Conservation (phyloP, 148 eudicot species). For the Chenopodium quinoa region DNA sequence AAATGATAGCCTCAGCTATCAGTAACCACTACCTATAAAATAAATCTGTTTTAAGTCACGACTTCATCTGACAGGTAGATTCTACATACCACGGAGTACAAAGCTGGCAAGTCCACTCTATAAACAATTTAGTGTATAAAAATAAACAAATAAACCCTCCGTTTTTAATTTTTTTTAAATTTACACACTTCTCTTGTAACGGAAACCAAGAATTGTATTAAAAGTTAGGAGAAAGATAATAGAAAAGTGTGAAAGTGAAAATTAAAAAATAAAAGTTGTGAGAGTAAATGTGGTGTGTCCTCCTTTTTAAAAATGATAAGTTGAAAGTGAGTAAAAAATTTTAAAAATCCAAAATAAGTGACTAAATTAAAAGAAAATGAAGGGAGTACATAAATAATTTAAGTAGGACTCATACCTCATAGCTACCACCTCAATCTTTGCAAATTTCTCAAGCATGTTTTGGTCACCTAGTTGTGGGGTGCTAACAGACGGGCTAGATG, state of each 20-base stretch:
- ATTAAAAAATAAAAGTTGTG: no score
- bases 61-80: neutral
- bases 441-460: conserved; percentile 62
- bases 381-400: neutral
- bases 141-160: no score
- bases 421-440: conserved; percentile 64
- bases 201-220: no score
- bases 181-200: no score
- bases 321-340: no score
- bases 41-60: neutral
- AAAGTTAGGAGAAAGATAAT: no score
- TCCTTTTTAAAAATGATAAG: no score
- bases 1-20: neutral
- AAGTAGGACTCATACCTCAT: conserved; percentile 48
- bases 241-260: no score
- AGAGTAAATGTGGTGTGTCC: no score
- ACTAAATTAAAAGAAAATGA: neutral
- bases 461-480: conserved; percentile 53
- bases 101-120: neutral
- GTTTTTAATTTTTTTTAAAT: no score
- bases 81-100: conserved; percentile 2
- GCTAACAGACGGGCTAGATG: conserved; percentile 78
- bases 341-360: no score
- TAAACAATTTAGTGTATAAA: neutral
- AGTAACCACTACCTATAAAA: neutral